Percentiles rank a stretch among this genome's conserved stretches.
phyloP scores from a whole-genome alignment of 495 filamentous ascomycete genomes.

The Margaritispora aquatica region DNA sequence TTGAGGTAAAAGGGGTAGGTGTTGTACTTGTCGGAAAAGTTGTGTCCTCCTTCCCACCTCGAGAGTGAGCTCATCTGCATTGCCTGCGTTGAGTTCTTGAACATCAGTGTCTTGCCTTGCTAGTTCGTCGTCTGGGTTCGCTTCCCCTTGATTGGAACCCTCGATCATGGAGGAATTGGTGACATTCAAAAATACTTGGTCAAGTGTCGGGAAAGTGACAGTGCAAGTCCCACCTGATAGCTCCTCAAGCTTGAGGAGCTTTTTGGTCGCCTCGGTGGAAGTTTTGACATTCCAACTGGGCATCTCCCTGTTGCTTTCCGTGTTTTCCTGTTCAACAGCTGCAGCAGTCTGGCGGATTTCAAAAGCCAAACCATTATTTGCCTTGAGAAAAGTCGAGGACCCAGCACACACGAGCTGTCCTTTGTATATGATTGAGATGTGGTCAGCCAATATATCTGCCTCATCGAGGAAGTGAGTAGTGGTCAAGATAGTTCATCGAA shows the following conservation, averaged over 20 bases:
- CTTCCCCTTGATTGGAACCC: conserved; percentile 13
- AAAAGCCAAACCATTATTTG: conserved; percentile 11
- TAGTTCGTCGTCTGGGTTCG: conserved; percentile 7
- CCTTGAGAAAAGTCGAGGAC: conserved; percentile 26
- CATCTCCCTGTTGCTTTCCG: conserved; percentile 3
- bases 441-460: conserved; percentile 30
- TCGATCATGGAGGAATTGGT: conserved; percentile 11
- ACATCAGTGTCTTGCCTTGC: conserved; percentile 16
- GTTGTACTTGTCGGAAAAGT: conserved; percentile 6
- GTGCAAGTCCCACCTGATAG: conserved; percentile 9
- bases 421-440: conserved; percentile 31
- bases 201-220: conserved; percentile 20
- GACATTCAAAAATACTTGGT: conserved; percentile 21
- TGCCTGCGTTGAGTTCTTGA: conserved; percentile 9
- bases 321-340: neutral
- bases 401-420: conserved; percentile 27
- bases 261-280: conserved; percentile 18
- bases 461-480: conserved; percentile 38
- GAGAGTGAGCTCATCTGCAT: conserved; percentile 12
- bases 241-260: conserved; percentile 18
- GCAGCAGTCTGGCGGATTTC: conserved; percentile 1
- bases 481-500: conserved; percentile 20
- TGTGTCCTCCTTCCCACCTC: conserved; percentile 16
- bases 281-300: conserved; percentile 8
- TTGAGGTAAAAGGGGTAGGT: conserved; percentile 10